These are phyloP conservation scores for Fomes fomentarius DNA, from an alignment of 1,284 basidiomycete genomes.

Conservation along the genomic window DNA sequence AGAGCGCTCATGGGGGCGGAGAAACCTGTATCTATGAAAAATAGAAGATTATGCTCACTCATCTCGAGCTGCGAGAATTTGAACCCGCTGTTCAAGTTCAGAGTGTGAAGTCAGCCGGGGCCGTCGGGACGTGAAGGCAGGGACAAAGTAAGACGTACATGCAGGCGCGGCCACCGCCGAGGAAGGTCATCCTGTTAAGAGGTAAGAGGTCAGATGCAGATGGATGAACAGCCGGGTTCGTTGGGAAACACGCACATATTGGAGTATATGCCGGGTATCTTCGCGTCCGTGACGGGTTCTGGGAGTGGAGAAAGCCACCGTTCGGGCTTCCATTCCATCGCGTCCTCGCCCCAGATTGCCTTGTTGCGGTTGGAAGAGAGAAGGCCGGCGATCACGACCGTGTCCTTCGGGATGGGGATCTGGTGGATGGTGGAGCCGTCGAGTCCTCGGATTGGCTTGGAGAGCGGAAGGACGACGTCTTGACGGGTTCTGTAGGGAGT, in stretches of 20 bases:
- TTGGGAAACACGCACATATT: slow-evolving; percentile 17
- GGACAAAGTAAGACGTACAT: slow-evolving; percentile 16
- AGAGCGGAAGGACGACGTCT: slow-evolving; percentile 27
- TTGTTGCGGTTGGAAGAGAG: slow-evolving; percentile 46
- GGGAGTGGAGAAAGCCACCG: slow-evolving; percentile 32
- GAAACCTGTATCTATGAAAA: no score
- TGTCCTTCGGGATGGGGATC: slow-evolving; percentile 48
- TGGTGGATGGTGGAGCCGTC: slow-evolving; percentile 39
- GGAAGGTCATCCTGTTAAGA: slow-evolving; percentile 25
- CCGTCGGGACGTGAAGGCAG: no score
- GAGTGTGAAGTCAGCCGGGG: no score
- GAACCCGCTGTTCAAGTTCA: background rate
- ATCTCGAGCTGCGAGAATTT: slow-evolving; percentile 1
- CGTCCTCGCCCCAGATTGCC: slow-evolving; percentile 59
- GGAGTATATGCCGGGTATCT: slow-evolving; percentile 19
- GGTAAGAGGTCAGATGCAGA: no score
- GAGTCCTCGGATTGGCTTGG: slow-evolving; percentile 22
- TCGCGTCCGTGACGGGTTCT: slow-evolving; percentile 6
- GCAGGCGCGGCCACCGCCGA: slow-evolving; percentile 28
- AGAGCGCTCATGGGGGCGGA: no score
- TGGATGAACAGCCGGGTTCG: background rate
- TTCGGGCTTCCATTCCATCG: slow-evolving; percentile 48
- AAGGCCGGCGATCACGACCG: slow-evolving; percentile 50
- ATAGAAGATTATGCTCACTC: background rate
- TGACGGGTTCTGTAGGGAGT: slow-evolving; percentile 26